Evolutionary conservation across 1,139 yeast species (phyloP), one percentile per base, ranked within the genome.

Genomic region (Debaryomycetaceae sp.): DNA sequence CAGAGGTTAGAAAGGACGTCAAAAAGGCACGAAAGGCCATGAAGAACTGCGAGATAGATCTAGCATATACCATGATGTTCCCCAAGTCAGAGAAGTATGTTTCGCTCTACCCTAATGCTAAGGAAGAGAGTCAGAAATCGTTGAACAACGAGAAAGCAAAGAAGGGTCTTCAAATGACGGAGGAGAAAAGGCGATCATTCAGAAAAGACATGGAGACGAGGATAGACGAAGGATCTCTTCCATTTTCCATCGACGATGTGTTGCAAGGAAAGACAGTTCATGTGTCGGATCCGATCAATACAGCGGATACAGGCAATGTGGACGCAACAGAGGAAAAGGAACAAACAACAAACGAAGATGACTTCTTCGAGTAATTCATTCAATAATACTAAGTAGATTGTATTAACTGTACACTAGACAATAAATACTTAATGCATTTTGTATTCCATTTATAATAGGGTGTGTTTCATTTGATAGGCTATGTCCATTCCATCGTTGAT

Each of bases 71-170:
- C 20, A 75, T 83, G 14, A 74, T 85, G 57, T 93, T 82, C 68
- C 98, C 99, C 33, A 80, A 80, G 58, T 77, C 83, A 42, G 82
- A 81, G 55, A 91, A 89, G 65, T 93, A 93, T 61, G 80, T 89
- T 34, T 81, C 97, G 0, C 67, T 93, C 48, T 93, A 81, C 60
- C 88, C 87, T 6, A 66, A 67, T 43, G 55, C 62, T 7, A 65
- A 64, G 20, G 62, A 59, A 6, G 59, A 53, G 17, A 68, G 66
- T 8, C 62, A 58, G 35, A 54, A 51, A 8, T 55, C 59, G 33
- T 49, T 52, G 14, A 43, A 57, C 20, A 62, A 66, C 44, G 66
- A 68, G 22, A 74, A 73, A 49, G 77, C 74, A 20, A 73, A 70
- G 50, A 68, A 66, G 47, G 84, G 83, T 5, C 47, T 67, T 44